Percentiles rank a stretch among this genome's conserved stretches.
Conservation (phyloP, 2,329 filamentous ascomycete genomes). For the Colletotrichum navitas region DNA sequence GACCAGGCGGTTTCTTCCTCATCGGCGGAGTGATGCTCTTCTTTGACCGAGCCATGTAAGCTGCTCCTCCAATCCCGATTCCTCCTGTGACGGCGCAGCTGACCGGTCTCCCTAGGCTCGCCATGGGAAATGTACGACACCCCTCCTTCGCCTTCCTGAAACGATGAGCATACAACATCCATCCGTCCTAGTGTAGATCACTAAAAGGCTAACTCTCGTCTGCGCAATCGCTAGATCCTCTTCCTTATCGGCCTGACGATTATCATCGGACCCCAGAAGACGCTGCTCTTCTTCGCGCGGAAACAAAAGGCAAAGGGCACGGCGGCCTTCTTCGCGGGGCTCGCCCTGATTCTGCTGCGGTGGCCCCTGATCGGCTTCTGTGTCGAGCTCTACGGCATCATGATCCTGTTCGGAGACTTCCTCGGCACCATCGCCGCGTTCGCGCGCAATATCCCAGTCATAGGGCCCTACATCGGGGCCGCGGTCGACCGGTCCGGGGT, state of each 20-base stretch:
- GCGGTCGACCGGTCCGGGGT: slow-evolving; percentile 78
- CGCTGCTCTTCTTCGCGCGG: slow-evolving; percentile 92
- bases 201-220: slow-evolving; percentile 7
- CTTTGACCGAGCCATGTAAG: slow-evolving; percentile 95
- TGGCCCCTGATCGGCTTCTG: slow-evolving; percentile 94
- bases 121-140: slow-evolving; percentile 90
- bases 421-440: slow-evolving; percentile 92
- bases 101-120: slow-evolving; percentile 71
- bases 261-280: slow-evolving; percentile 94
- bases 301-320: slow-evolving; percentile 94
- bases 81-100: slow-evolving; percentile 31
- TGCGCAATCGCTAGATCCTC: slow-evolving; percentile 76
- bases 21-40: slow-evolving; percentile 95
- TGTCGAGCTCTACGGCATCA: slow-evolving; percentile 92
- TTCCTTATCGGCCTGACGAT: slow-evolving; percentile 97
- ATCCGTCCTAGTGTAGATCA: slow-evolving; percentile 1
- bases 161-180: slow-evolving; percentile 28
- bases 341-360: slow-evolving; percentile 85
- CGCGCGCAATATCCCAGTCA: slow-evolving; percentile 83
- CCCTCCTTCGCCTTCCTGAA: slow-evolving; percentile 30
- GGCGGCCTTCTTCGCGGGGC: slow-evolving; percentile 85
- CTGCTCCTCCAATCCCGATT: slow-evolving; percentile 41
- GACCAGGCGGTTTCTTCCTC: slow-evolving; percentile 89
- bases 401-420: slow-evolving; percentile 96
- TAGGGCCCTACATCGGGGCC: slow-evolving; percentile 87